Evolutionary conservation across 2,329 filamentous ascomycete species (phyloP).

Genomic region (Herpotrichia juniperi): DNA sequence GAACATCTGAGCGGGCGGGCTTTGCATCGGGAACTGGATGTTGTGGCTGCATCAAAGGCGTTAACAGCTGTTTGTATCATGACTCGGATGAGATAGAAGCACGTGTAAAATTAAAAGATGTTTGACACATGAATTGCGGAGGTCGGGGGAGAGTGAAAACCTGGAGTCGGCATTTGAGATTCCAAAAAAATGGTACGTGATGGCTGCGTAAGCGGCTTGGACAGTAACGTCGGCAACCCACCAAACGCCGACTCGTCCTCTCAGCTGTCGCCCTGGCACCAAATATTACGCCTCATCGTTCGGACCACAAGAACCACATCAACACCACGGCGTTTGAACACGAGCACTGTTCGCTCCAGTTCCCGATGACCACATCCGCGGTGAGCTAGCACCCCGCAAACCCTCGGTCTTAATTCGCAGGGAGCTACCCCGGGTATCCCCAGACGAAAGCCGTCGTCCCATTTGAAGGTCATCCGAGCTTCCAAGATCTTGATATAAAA

Average conservation of each 20-base stretch:
- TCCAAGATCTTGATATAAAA: slow-evolving; percentile 3
- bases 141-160: not conserved
- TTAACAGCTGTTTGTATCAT: not conserved
- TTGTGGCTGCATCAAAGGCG: not conserved
- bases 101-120: not conserved
- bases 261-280: not conserved
- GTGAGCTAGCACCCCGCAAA: not conserved
- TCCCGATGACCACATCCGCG: not conserved
- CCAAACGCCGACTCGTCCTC: not conserved
- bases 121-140: not conserved
- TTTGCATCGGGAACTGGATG: not conserved
- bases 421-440: slow-evolving; percentile 1
- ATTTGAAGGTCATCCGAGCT: not conserved
- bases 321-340: not conserved
- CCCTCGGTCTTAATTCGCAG: not conserved
- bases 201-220: too few species aligned
- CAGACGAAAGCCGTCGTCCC: not conserved
- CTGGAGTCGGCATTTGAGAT: not conserved
- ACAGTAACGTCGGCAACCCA: not conserved
- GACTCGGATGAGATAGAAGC: not conserved
- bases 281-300: not conserved
- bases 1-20: slow-evolving; percentile 27
- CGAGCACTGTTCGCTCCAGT: not conserved
- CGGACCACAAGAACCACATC: not conserved
- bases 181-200: not conserved